phyloP scores from a whole-genome alignment of 139 green algal genomes.

The Picochlorum sp. region DNA sequence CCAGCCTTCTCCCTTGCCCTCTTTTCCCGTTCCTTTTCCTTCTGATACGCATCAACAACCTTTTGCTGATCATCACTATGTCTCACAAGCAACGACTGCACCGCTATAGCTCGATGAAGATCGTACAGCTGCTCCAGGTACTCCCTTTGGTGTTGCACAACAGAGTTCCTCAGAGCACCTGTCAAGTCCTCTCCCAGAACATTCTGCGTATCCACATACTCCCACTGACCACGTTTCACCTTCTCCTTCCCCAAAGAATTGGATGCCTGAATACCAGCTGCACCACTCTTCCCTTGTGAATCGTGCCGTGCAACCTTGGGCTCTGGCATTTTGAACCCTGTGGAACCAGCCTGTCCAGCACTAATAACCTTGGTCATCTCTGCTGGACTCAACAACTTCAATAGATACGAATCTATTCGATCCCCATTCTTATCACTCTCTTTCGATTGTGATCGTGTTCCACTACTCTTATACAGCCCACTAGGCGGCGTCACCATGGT shows the following conservation, averaged over 20 bases:
- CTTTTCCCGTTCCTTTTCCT: background rate
- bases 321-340: too few species aligned
- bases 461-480: background rate
- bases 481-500: background rate
- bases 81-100: constrained; percentile 24
- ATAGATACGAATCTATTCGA: background rate
- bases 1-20: background rate
- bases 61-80: constrained; percentile 23
- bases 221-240: background rate
- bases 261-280: too few species aligned
- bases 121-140: constrained; percentile 32
- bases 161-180: constrained; percentile 9
- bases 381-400: constrained; percentile 1
- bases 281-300: too few species aligned
- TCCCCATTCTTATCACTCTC: background rate
- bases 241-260: background rate
- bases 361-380: background rate
- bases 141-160: constrained; percentile 22
- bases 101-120: constrained; percentile 27
- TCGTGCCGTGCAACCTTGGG: too few species aligned
- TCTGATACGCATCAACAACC: background rate
- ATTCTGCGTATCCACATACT: constrained; percentile 9
- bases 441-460: background rate
- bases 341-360: too few species aligned
- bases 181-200: constrained; percentile 12